These are phyloP conservation scores for Ascochyta clinopodiicola DNA, from an alignment of 2,329 filamentous ascomycete species.

Conservation along the genomic window DNA sequence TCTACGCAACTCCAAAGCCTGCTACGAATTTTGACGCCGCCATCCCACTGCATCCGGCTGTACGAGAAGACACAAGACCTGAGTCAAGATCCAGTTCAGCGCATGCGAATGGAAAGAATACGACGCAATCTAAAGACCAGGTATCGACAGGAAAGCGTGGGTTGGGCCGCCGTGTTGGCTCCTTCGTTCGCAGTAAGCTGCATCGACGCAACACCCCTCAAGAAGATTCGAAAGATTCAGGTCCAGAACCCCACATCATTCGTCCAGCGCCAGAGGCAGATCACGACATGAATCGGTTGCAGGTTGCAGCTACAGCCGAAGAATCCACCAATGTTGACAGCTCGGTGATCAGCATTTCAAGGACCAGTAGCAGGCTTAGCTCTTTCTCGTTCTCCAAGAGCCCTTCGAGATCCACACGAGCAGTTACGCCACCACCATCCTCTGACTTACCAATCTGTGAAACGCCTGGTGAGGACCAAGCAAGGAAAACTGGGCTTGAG, in stretches of 20 bases:
- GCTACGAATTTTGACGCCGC: not conserved
- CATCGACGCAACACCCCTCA: constrained; percentile 33
- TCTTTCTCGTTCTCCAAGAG: constrained; percentile 49
- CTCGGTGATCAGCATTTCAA: constrained; percentile 33
- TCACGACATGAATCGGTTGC: not conserved
- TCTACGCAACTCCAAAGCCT: constrained; percentile 25
- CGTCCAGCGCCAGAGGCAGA: not conserved
- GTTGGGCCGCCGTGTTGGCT: constrained; percentile 41
- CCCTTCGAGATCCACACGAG: constrained; percentile 47
- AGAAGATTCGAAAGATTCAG: constrained; percentile 19
- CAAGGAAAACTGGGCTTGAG: constrained; percentile 18
- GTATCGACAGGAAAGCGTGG: constrained; percentile 35
- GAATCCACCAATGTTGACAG: not conserved
- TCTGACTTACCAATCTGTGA: constrained; percentile 46
- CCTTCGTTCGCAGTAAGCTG: constrained; percentile 42
- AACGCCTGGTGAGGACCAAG: constrained; percentile 27
- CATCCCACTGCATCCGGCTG: not conserved
- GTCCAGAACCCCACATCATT: not conserved
- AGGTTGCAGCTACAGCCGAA: not conserved
- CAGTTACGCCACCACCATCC: constrained; percentile 45
- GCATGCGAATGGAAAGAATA: constrained; percentile 10
- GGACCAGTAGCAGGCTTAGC: constrained; percentile 39
- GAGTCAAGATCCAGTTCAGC: constrained; percentile 1
- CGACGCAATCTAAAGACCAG: constrained; percentile 8
- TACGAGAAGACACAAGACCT: not conserved